These are phyloP conservation scores for Stagonosporopsis vannaccii DNA, from an alignment of 2,329 filamentous ascomycete species.

Conservation along the genomic window DNA sequence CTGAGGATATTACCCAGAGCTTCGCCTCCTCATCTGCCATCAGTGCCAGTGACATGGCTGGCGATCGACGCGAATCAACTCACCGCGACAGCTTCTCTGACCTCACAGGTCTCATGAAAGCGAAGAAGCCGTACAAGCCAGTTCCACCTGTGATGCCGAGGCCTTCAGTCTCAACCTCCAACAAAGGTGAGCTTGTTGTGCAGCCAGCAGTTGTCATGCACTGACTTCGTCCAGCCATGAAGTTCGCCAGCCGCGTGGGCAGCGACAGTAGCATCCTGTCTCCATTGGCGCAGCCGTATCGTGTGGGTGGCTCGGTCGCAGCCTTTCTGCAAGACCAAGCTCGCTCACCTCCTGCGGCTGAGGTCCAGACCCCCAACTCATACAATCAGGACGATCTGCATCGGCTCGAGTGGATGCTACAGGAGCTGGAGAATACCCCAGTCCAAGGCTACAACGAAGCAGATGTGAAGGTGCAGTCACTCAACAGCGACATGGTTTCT, in stretches of 20 bases:
- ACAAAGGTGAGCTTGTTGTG: slow-evolving; percentile 8
- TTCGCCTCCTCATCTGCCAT: not conserved
- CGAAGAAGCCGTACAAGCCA: slow-evolving; percentile 24
- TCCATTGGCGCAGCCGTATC: slow-evolving; percentile 6
- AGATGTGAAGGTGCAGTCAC: not conserved
- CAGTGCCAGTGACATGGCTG: not conserved
- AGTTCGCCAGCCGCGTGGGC: not conserved
- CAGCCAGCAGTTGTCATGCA: not conserved
- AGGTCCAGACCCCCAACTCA: not conserved
- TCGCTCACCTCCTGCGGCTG: not conserved
- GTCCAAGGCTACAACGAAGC: slow-evolving; percentile 6
- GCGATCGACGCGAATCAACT: not conserved
- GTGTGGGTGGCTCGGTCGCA: slow-evolving; percentile 13
- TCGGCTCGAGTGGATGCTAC: slow-evolving; percentile 5
- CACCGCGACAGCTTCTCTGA: slow-evolving; percentile 29
- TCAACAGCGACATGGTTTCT: not conserved
- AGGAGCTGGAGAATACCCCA: not conserved
- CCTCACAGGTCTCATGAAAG: slow-evolving; percentile 27
- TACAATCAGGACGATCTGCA: slow-evolving; percentile 4
- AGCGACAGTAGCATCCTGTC: slow-evolving; percentile 12
- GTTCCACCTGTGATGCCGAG: not conserved
- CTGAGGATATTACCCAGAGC: not conserved
- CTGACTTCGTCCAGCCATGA: slow-evolving; percentile 15
- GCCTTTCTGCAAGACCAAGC: slow-evolving; percentile 14
- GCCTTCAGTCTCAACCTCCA: not conserved